phyloP scores from a whole-genome alignment of 495 filamentous ascomycete species.

The Sordaria brevicollis region DNA sequence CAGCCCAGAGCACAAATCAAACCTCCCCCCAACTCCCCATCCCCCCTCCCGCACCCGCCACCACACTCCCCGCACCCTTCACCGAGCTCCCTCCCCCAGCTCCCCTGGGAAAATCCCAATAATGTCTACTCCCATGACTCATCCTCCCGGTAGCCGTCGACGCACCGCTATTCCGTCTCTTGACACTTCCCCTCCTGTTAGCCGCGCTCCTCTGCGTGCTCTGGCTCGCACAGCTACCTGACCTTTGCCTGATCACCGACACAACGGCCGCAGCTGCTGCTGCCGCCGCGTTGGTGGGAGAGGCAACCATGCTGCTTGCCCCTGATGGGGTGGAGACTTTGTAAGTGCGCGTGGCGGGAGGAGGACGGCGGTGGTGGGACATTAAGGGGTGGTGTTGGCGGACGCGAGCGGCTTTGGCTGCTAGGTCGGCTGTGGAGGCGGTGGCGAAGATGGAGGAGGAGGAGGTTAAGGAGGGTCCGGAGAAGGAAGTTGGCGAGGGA shows the following conservation, averaged over 20 bases:
- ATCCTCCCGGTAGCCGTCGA: conserved; percentile 29
- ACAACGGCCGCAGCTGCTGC: background rate
- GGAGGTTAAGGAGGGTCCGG: conserved; percentile 15
- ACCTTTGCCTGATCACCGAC: conserved; percentile 42
- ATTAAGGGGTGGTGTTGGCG: conserved; percentile 79
- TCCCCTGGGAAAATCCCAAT: conserved; percentile 59
- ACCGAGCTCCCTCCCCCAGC: conserved; percentile 49
- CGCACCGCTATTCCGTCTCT: conserved; percentile 46
- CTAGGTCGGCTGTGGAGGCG: conserved; percentile 50
- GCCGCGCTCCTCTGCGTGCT: conserved; percentile 54
- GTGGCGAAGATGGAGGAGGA: conserved; percentile 26
- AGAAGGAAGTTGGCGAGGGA: conserved; percentile 27
- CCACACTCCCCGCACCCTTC: conserved; percentile 60
- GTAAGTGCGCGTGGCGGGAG: conserved; percentile 41
- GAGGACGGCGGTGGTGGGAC: conserved; percentile 37
- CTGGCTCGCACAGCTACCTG: conserved; percentile 67
- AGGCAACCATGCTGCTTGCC: conserved; percentile 6
- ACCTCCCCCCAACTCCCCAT: conserved; percentile 71
- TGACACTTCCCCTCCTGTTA: background rate
- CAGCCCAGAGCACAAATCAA: conserved; percentile 12
- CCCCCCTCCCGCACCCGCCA: conserved; percentile 47
- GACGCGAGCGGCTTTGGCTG: conserved; percentile 71
- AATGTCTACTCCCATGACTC: conserved; percentile 44
- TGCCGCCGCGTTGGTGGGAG: background rate
- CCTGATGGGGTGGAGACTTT: conserved; percentile 39